phyloP scores from a whole-genome alignment of 2,329 filamentous ascomycete genomes.

The Aspergillus luchuensis region DNA sequence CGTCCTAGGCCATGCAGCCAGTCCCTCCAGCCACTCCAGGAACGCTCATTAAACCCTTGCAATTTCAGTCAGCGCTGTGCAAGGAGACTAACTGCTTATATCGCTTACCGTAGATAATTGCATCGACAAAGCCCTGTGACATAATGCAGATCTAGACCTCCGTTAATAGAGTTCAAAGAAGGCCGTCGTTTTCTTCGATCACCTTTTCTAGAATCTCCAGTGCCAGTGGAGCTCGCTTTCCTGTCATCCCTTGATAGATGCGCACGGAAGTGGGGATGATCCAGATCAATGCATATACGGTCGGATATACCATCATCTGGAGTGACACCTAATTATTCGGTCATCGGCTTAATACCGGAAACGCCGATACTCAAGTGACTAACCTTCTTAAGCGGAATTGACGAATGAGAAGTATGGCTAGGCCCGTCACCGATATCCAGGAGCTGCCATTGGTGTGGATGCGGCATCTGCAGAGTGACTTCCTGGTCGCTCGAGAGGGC shows the following conservation, averaged over 20 bases:
- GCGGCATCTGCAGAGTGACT: neutral
- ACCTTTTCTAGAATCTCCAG: slow-evolving; percentile 11
- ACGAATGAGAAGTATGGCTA: neutral
- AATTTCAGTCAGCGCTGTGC: neutral
- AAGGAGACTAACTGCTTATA: too few species aligned
- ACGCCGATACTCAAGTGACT: neutral
- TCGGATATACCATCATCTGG: slow-evolving; percentile 14
- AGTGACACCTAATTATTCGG: neutral
- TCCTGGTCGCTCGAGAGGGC: slow-evolving; percentile 7
- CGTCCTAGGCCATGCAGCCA: neutral
- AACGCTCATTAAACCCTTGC: slow-evolving; percentile 7
- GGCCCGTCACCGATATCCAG: slow-evolving; percentile 1
- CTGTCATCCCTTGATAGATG: slow-evolving; percentile 5
- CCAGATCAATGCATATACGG: slow-evolving; percentile 12
- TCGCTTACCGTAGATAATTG: slow-evolving; percentile 10
- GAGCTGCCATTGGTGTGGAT: slow-evolving; percentile 11
- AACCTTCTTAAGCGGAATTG: slow-evolving; percentile 4
- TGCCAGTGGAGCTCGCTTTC: neutral
- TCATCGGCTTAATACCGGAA: neutral
- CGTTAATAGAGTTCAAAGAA: neutral
- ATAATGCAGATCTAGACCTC: slow-evolving; percentile 6
- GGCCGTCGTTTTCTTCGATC: neutral
- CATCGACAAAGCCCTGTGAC: slow-evolving; percentile 9
- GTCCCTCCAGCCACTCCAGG: slow-evolving; percentile 6
- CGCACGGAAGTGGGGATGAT: slow-evolving; percentile 6